These are phyloP conservation scores for Raffaelea deltoideospora DNA, from an alignment of 2,329 filamentous ascomycete species.

Conservation along the genomic window DNA sequence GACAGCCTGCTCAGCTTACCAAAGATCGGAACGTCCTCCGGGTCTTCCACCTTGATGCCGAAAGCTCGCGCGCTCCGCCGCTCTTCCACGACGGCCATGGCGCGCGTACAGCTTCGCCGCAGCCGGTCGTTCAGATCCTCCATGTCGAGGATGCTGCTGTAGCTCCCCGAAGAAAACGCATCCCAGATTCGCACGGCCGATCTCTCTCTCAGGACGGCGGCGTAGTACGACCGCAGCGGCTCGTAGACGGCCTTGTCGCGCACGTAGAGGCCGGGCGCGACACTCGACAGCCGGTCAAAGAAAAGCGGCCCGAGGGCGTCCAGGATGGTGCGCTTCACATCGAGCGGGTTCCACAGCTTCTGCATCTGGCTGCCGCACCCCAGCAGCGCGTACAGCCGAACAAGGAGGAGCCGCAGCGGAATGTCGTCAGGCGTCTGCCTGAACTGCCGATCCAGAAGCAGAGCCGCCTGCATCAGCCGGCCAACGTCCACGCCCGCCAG, in stretches of 20 bases:
- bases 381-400: slow-evolving; percentile 34
- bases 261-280: slow-evolving; percentile 28
- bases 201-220: slow-evolving; percentile 22
- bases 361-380: slow-evolving; percentile 32
- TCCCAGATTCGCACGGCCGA: slow-evolving; percentile 27
- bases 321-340: slow-evolving; percentile 42
- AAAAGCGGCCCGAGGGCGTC: slow-evolving; percentile 39
- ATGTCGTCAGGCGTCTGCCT: slow-evolving; percentile 28
- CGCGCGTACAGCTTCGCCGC: slow-evolving; percentile 33
- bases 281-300: slow-evolving; percentile 37
- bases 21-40: slow-evolving; percentile 29
- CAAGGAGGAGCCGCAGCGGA: slow-evolving; percentile 31
- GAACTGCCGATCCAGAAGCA: slow-evolving; percentile 34
- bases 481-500: slow-evolving; percentile 12
- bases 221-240: slow-evolving; percentile 30
- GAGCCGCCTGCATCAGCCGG: slow-evolving; percentile 30
- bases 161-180: slow-evolving; percentile 33
- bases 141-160: slow-evolving; percentile 33
- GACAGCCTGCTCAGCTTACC: no score
- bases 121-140: slow-evolving; percentile 27
- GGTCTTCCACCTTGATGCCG: slow-evolving; percentile 22
- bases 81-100: slow-evolving; percentile 37
- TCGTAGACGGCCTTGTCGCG: slow-evolving; percentile 18
- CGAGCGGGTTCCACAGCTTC: slow-evolving; percentile 33
- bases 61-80: slow-evolving; percentile 28